A percentile compares a stretch with the other conserved stretches of the same genome.
Conservation (phyloP, 1,284 basidiomycete genomes). For the Tetrapyrgos nigripes region DNA sequence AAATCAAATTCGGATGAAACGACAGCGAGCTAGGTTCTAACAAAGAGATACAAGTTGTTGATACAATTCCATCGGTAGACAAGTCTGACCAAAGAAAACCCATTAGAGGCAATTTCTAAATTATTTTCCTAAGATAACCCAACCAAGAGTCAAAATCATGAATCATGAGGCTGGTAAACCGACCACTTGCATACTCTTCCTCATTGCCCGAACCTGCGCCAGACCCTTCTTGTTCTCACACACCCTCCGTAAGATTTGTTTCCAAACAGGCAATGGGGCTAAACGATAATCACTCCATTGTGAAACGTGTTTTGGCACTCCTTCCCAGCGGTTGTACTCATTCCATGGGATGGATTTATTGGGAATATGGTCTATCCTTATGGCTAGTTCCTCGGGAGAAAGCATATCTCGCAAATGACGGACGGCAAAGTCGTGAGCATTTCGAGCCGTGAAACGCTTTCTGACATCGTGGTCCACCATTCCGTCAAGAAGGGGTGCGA, state of each 20-base stretch:
- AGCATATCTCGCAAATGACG: constrained; percentile 1
- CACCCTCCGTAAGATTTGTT: background rate
- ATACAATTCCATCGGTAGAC: too few relatives aligned
- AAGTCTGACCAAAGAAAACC: too few relatives aligned
- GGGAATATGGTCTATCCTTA: background rate
- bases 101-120: too few relatives aligned
- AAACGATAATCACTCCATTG: constrained; percentile 11
- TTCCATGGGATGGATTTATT: constrained; percentile 1
- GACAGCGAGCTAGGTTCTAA: too few relatives aligned
- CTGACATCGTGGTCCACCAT: constrained; percentile 11
- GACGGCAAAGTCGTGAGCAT: constrained; percentile 8
- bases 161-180: background rate
- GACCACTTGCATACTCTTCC: background rate
- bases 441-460: constrained; percentile 10
- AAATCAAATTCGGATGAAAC: too few relatives aligned
- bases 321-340: constrained; percentile 2
- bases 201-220: background rate
- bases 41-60: too few relatives aligned
- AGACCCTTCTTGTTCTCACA: constrained; percentile 6
- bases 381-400: background rate
- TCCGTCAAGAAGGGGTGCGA: constrained; percentile 12
- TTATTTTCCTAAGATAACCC: too few relatives aligned
- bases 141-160: background rate
- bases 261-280: constrained; percentile 10
- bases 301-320: background rate